phyloP scores from a whole-genome alignment of 192 early-diverging fungal species.

The Nowakowskiella sp. region DNA sequence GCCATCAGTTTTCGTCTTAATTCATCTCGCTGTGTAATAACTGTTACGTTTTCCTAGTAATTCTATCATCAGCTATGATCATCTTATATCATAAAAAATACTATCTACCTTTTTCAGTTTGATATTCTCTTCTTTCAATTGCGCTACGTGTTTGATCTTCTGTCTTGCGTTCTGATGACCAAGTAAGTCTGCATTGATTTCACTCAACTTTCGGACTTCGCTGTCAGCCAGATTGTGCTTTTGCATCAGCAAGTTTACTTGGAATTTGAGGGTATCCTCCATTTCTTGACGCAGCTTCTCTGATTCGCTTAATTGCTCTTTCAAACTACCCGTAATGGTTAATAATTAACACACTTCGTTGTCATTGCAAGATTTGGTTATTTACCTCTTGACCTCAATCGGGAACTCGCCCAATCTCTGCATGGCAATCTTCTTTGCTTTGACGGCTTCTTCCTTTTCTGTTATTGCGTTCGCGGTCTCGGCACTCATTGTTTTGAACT shows the following conservation, averaged over 20 bases:
- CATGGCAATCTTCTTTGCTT: background rate
- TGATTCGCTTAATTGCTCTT: no score
- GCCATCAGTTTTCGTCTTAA: background rate
- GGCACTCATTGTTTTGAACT: background rate
- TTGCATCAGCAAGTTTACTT: background rate
- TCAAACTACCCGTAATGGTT: no score
- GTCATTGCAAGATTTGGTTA: background rate
- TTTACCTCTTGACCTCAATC: background rate
- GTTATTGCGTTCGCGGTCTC: background rate
- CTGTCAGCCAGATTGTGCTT: background rate
- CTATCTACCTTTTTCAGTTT: constrained; percentile 30
- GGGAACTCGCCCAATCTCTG: background rate
- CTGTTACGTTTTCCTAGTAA: background rate
- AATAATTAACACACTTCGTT: background rate
- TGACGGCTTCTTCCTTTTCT: background rate
- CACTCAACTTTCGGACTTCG: constrained; percentile 29
- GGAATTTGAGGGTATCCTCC: background rate
- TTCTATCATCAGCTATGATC: background rate
- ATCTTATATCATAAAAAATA: background rate
- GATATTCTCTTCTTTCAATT: constrained; percentile 35
- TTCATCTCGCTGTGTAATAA: background rate
- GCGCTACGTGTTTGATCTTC: constrained; percentile 38
- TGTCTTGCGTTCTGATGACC: constrained; percentile 38
- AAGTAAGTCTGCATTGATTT: constrained; percentile 35
- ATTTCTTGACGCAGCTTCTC: background rate